phyloP scores from a whole-genome alignment of 2,329 filamentous ascomycete species.

The Teratosphaeriaceae sp. region DNA sequence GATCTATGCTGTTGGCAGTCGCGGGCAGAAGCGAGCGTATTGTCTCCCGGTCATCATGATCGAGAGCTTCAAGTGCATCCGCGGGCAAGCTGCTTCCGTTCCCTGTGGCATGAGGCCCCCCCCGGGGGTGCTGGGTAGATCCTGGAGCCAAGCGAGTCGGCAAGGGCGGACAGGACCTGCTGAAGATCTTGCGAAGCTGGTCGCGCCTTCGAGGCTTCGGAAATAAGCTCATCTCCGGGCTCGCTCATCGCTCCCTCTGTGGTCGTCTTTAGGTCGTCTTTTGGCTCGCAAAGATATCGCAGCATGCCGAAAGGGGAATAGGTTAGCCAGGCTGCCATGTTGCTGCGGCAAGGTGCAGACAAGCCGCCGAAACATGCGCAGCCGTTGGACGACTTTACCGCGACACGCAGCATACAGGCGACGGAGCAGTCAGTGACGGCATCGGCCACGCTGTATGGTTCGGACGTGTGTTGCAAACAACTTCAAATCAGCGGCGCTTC shows the following conservation, averaged over 20 bases:
- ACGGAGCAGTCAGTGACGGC: too few species aligned
- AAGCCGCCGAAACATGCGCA: not conserved
- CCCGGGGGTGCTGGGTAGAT: not conserved
- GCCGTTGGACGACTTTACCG: not conserved
- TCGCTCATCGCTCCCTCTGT: not conserved
- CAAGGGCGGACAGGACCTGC: not conserved
- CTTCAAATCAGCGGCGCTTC: too few species aligned
- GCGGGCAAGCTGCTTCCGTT: constrained; percentile 4
- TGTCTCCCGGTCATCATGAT: not conserved
- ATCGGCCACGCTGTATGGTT: too few species aligned
- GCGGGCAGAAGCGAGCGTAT: constrained; percentile 1
- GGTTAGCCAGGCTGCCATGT: not conserved
- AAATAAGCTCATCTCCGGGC: not conserved
- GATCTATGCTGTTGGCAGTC: constrained; percentile 1
- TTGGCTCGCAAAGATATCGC: not conserved
- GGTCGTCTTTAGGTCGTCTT: not conserved
- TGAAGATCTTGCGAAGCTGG: not conserved
- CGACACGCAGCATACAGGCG: not conserved
- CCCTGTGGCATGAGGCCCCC: not conserved
- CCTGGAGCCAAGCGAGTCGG: not conserved
- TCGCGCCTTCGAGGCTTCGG: constrained; percentile 1
- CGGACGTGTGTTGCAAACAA: too few species aligned
- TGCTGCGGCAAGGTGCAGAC: not conserved
- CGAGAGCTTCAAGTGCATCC: constrained; percentile 6
- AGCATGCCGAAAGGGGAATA: not conserved